A percentile compares a stretch with the other conserved stretches of the same genome.
Evolutionary conservation across 768 basidiomycete genomes (phyloP).

Genomic region (Rhodotorula sphaerocarpa): DNA sequence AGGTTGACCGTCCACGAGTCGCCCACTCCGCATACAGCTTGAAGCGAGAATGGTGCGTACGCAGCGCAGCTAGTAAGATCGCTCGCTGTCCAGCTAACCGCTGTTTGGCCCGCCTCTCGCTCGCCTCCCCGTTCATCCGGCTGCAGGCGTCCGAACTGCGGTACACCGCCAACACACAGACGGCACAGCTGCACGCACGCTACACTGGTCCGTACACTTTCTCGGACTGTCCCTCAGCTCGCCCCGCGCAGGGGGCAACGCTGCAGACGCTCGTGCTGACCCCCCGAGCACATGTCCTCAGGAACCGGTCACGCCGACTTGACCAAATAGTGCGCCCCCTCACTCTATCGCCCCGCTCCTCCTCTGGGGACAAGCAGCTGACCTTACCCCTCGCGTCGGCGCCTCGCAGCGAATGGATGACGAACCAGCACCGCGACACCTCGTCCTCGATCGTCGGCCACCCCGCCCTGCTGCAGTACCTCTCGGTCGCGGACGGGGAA

Average conservation of each 20-base stretch:
- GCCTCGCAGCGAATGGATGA: slow-evolving; percentile 77
- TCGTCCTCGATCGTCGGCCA: slow-evolving; percentile 86
- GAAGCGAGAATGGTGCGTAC: too few species aligned
- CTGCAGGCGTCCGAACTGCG: slow-evolving; percentile 61
- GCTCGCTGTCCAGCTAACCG: too few species aligned
- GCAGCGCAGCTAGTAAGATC: too few species aligned
- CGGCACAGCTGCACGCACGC: slow-evolving; percentile 57
- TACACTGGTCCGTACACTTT: slow-evolving; percentile 51
- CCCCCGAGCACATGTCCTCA: slow-evolving; percentile 37
- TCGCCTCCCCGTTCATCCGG: too few species aligned
- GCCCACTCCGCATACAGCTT: too few species aligned
- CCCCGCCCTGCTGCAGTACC: slow-evolving; percentile 69
- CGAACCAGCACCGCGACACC: slow-evolving; percentile 96
- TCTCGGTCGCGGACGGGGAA: slow-evolving; percentile 90
- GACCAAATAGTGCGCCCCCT: slow-evolving; percentile 73
- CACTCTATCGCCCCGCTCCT: neutral
- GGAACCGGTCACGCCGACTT: slow-evolving; percentile 96
- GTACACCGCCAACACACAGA: slow-evolving; percentile 91
- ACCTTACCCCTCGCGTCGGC: neutral
- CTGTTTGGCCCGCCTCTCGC: too few species aligned
- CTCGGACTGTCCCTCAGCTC: neutral
- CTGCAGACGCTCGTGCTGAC: too few species aligned
- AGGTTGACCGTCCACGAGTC: too few species aligned
- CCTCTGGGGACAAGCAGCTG: neutral
- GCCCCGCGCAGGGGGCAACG: too few species aligned